Base-by-base conservation (phyloP, 2,329 filamentous ascomycete genomes). In the Rutstroemia sp. region DNA sequence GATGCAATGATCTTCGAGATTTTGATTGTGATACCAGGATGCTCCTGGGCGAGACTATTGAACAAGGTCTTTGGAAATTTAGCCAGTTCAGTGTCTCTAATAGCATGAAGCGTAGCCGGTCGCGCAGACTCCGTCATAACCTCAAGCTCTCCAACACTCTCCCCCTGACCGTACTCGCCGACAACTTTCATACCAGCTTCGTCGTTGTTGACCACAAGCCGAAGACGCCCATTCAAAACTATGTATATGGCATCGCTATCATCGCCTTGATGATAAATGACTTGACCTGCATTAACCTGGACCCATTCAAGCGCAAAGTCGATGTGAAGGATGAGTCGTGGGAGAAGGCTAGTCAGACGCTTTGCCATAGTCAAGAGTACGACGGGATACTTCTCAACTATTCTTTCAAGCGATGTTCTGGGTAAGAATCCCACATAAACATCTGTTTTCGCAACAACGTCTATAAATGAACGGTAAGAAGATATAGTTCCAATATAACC, bases 231-330 rank as follows among this genome's bases (percentile, higher is more conserved):
- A 64, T 99, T 99, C 16, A 99, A 79, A 1, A 99, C 94, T 59
- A 99, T 92, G 66, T 97, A 99, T 42, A 99, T 99, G 1, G 95
- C 92, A 71, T 99, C 94, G 66, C 94, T 99, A 63, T 97, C 94
- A 63, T 99, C 92, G 2, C 86, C 86, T 71, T 95, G 88, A 63
- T 95, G 89, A 69, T 95, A 96, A 38, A 99, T 88, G 9, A 96
- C 88, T 68, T 99, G 91, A 0, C 94, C 92, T 3, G 94, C 90
- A 71, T 90, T 91, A 59, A 99, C 91, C 68, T 99, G 95, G 3
- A 96, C 86, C 94, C 95, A 99, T 74, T 99, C 95, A 17, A 99
- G 78, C 4, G 94, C 94, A 73, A 99, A 99, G 71, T 99, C 94
- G 61, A 99, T 97, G 67, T 99, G 94, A 16, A 96, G 77, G 60